phyloP scores from a whole-genome alignment of 441 rosid genomes.

The Populus hybrid region DNA sequence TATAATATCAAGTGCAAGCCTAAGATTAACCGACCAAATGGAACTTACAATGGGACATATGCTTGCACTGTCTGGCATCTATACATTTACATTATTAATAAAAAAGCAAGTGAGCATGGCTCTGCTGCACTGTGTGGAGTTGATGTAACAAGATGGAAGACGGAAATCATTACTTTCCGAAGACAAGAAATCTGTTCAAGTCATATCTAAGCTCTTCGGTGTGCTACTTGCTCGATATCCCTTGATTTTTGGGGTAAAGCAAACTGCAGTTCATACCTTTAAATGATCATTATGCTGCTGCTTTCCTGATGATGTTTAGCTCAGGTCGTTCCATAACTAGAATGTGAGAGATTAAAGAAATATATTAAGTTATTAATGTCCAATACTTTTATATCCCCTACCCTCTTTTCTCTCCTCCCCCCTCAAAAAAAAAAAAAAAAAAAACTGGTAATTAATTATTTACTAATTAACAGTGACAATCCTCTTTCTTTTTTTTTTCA shows the following conservation, averaged over 20 bases:
- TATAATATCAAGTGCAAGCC: neutral
- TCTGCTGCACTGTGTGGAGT: neutral
- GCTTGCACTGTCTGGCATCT: conserved; percentile 5
- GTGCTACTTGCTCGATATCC: neutral
- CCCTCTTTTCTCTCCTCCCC: neutral
- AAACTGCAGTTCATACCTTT: neutral
- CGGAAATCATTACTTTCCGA: neutral
- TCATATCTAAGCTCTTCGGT: neutral
- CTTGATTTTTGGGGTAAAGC: neutral
- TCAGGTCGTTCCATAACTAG: neutral
- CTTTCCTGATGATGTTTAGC: neutral
- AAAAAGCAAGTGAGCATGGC: neutral
- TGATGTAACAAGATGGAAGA: neutral
- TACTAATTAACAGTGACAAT: neutral
- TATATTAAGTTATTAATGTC: neutral
- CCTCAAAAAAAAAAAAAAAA: no score
- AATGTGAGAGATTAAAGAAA: neutral
- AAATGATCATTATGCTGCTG: neutral
- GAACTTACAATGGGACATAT: neutral
- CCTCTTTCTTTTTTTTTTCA: neutral
- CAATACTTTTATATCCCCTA: neutral
- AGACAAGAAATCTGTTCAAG: neutral
- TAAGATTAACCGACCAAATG: conserved; percentile 1
- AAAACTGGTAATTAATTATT: neutral
- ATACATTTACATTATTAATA: neutral